Conservation (phyloP, 768 basidiomycete species). For the Phaeotremella fagi region DNA sequence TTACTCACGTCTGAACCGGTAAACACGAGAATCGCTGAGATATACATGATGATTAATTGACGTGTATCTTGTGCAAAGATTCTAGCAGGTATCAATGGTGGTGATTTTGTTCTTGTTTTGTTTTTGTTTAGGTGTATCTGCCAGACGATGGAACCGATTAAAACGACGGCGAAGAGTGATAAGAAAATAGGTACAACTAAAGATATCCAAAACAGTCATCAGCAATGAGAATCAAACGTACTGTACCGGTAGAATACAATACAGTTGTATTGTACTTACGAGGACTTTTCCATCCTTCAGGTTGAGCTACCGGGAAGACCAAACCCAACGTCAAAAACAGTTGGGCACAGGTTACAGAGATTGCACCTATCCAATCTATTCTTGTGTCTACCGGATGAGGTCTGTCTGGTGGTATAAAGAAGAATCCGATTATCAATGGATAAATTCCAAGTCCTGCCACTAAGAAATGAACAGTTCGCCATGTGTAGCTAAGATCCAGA, state of each 20-base stretch:
- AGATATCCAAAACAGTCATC: background rate
- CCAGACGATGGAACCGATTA: slow-evolving; percentile 1
- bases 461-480: slow-evolving; percentile 5
- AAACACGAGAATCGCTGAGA: slow-evolving; percentile 5
- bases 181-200: slow-evolving; percentile 10
- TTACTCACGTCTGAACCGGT: slow-evolving; percentile 1
- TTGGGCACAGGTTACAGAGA: background rate
- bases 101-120: background rate
- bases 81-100: background rate
- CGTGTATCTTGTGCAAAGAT: background rate
- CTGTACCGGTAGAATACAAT: too few species aligned
- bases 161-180: background rate
- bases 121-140: slow-evolving; percentile 1
- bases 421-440: slow-evolving; percentile 3
- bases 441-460: background rate
- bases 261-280: too few species aligned
- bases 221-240: too few species aligned
- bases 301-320: slow-evolving; percentile 4
- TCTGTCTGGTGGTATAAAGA: slow-evolving; percentile 1
- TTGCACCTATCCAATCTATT: slow-evolving; percentile 14
- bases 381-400: background rate
- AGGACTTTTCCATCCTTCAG: slow-evolving; percentile 2
- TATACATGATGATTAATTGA: slow-evolving; percentile 3
- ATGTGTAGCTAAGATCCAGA: slow-evolving; percentile 10
- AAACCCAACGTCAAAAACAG: slow-evolving; percentile 7